A percentile compares a stretch with the other conserved stretches of the same genome.
phyloP scores from a whole-genome alignment of 1,284 basidiomycete genomes.

The Sanghuangporus weigelae region DNA sequence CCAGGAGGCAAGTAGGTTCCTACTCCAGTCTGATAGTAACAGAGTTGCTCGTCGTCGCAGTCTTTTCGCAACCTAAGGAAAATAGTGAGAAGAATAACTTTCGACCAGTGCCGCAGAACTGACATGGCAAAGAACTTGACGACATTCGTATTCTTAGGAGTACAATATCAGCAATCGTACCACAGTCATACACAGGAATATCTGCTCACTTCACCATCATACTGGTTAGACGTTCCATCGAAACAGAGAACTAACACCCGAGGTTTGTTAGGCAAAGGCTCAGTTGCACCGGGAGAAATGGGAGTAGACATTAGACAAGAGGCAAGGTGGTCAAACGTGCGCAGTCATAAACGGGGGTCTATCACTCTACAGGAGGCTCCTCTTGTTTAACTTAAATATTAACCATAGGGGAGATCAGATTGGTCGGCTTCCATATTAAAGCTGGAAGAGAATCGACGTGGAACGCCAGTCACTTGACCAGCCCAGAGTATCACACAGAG shows the following conservation, averaged over 20 bases:
- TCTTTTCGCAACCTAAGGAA: conserved; percentile 47
- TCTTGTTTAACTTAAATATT: not conserved
- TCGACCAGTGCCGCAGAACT: not conserved
- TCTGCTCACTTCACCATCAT: conserved; percentile 30
- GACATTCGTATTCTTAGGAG: conserved; percentile 59
- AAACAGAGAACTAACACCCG: conserved; percentile 57
- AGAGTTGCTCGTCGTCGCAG: conserved; percentile 46
- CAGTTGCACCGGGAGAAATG: not conserved
- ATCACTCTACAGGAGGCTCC: not conserved
- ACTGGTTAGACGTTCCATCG: conserved; percentile 55
- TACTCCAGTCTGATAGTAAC: conserved; percentile 69
- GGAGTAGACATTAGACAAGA: not conserved
- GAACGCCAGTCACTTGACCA: not conserved
- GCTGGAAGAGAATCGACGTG: not conserved
- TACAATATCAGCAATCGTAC: not conserved
- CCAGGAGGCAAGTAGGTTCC: conserved; percentile 55
- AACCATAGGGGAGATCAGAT: no score
- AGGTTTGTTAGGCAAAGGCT: conserved; percentile 16
- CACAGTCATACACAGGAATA: not conserved
- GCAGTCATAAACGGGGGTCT: not conserved
- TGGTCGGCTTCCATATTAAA: no score
- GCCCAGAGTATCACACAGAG: not conserved
- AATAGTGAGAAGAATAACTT: not conserved
- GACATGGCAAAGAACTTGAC: conserved; percentile 58
- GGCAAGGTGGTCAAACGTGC: not conserved